phyloP scores from a whole-genome alignment of 257 asterid genomes.

The Solanum megistacrolobum region DNA sequence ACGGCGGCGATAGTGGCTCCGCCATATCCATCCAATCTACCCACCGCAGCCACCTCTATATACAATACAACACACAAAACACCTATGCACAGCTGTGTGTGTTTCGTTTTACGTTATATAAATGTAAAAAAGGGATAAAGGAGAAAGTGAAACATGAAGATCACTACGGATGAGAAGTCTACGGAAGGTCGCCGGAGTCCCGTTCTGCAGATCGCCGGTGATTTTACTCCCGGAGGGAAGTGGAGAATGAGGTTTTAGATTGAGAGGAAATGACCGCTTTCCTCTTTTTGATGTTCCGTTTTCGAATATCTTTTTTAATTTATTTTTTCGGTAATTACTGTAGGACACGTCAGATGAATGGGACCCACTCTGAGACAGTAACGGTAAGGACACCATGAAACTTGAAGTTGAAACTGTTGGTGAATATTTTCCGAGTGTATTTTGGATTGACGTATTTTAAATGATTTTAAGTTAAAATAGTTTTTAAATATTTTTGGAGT shows the following conservation, averaged over 20 bases:
- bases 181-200: neutral
- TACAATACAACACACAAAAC: neutral
- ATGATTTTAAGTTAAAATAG: too few species aligned
- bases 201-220: neutral
- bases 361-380: neutral
- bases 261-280: neutral
- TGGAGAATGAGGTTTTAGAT: neutral
- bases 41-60: neutral
- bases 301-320: neutral
- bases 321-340: neutral
- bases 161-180: neutral
- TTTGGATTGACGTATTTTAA: neutral
- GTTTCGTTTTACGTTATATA: neutral
- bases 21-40: constrained; percentile 58
- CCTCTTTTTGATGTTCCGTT: neutral
- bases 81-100: neutral
- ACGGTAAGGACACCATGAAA: neutral
- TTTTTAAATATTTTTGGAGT: neutral
- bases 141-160: neutral
- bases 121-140: neutral
- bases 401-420: neutral
- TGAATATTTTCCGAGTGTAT: rapidly evolving
- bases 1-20: constrained; percentile 36
- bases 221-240: neutral
- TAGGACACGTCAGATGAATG: neutral